Conservation (phyloP, 805 yeast genomes). For the Starmerella powellii region DNA sequence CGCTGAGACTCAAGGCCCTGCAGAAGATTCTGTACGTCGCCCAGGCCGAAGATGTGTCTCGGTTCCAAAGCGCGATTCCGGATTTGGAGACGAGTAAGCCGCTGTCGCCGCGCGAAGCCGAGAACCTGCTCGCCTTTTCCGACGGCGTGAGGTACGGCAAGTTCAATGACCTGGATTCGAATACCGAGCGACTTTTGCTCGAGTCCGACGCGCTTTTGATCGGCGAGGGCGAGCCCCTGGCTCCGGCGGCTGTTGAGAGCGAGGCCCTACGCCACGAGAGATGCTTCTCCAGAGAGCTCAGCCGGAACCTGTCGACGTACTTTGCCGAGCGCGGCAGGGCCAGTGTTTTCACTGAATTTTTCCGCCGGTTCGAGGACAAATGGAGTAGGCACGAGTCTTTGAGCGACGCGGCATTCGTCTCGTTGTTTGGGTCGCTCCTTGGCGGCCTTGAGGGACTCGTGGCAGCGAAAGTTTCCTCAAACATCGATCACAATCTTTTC, state of each 20-base stretch:
- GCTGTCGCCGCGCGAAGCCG: conserved; percentile 1
- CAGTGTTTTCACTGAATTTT: conserved; percentile 1
- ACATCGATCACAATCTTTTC: neutral
- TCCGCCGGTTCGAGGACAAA: conserved; percentile 2
- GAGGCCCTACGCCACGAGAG: conserved; percentile 33
- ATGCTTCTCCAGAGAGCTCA: conserved; percentile 18
- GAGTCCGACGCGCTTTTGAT: conserved; percentile 38
- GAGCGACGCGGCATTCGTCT: neutral
- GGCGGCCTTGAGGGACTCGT: conserved; percentile 15
- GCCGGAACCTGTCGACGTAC: conserved; percentile 4
- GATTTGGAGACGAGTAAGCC: neutral
- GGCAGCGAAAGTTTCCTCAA: neutral
- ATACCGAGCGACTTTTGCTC: conserved; percentile 23
- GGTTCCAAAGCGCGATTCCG: neutral
- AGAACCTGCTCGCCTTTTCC: neutral
- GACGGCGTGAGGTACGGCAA: neutral
- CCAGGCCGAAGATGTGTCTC: neutral
- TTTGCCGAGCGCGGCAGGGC: neutral
- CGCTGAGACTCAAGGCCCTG: conserved; percentile 16
- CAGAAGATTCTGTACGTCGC: conserved; percentile 7
- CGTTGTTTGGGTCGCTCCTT: conserved; percentile 7
- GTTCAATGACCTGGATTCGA: neutral
- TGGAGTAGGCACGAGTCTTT: conserved; percentile 1
- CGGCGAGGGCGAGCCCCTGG: conserved; percentile 22
- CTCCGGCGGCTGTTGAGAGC: conserved; percentile 24